Conservation (phyloP, 139 green algal genomes). For the Pedinophyceae sp. region DNA sequence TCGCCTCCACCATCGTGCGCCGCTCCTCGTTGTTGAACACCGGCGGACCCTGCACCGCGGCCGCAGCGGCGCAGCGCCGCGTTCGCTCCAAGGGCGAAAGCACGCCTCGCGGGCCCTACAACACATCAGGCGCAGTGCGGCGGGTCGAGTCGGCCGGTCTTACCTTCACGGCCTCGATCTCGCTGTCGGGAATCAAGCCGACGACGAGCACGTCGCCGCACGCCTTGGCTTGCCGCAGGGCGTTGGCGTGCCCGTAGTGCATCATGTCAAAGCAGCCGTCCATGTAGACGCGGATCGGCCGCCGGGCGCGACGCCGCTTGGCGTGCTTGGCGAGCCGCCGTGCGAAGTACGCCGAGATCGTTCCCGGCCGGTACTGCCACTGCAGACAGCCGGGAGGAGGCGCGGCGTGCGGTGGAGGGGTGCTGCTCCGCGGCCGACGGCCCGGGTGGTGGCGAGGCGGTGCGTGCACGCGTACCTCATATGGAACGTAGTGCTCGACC, state of each 20-base stretch:
- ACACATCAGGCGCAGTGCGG: no score
- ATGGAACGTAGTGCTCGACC: no score
- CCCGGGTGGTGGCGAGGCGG: no score
- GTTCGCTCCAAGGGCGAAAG: no score
- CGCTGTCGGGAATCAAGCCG: slow-evolving; percentile 80
- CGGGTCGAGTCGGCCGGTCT: no score
- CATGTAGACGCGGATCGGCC: slow-evolving; percentile 87
- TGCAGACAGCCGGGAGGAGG: no score
- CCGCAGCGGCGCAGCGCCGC: no score
- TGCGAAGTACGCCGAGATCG: slow-evolving; percentile 62
- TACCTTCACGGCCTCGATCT: slow-evolving; percentile 87
- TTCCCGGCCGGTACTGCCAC: slow-evolving; percentile 83
- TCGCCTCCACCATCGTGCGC: slow-evolving; percentile 59
- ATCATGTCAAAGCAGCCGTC: slow-evolving; percentile 99
- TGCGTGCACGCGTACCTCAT: no score
- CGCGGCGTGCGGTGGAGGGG: no score
- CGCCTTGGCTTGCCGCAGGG: slow-evolving; percentile 62
- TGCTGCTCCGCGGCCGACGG: no score
- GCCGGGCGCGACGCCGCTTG: slow-evolving; percentile 29
- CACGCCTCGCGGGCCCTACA: no score
- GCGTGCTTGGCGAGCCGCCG: slow-evolving; percentile 52
- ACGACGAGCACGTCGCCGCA: slow-evolving; percentile 89
- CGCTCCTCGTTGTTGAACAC: slow-evolving; percentile 83
- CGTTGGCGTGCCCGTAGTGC: slow-evolving; percentile 98
- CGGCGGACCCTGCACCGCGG: slow-evolving; percentile 66